These are phyloP conservation scores for Kockovaella imperatae DNA, from an alignment of 768 basidiomycete species.

Conservation along the genomic window DNA sequence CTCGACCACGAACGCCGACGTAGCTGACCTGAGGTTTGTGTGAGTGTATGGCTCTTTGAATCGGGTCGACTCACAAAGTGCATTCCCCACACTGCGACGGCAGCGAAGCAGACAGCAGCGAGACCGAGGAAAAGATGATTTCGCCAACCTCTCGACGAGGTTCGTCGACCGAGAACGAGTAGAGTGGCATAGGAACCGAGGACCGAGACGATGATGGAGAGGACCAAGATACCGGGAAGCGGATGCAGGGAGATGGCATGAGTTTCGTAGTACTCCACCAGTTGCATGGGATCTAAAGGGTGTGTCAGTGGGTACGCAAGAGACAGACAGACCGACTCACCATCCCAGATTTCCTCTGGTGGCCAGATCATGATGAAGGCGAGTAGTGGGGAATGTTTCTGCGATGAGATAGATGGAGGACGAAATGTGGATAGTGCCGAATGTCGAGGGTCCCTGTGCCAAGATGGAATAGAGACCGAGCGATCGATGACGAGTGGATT, in stretches of 20 bases:
- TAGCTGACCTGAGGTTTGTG: too few relatives aligned
- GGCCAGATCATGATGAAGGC: constrained; percentile 26
- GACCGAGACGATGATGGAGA: constrained; percentile 45
- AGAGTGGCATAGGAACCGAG: constrained; percentile 46
- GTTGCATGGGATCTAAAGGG: constrained; percentile 28
- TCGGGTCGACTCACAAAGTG: constrained; percentile 43
- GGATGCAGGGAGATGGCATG: constrained; percentile 36
- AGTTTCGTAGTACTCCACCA: constrained; percentile 33
- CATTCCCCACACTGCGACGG: constrained; percentile 44
- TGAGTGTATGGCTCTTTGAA: too few relatives aligned
- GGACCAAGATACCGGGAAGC: constrained; percentile 40
- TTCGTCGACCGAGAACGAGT: constrained; percentile 40
- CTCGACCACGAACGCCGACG: constrained; percentile 31
- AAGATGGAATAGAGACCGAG: too few relatives aligned
- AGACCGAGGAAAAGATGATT: constrained; percentile 36
- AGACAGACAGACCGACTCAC: constrained; percentile 13
- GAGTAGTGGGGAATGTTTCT: too few relatives aligned
- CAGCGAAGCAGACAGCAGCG: constrained; percentile 39
- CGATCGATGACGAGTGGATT: too few relatives aligned
- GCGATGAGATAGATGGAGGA: too few relatives aligned
- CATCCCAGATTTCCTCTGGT: constrained; percentile 32
- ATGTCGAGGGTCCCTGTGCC: too few relatives aligned
- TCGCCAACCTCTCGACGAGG: constrained; percentile 30
- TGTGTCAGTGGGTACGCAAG: not conserved
- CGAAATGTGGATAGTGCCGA: too few relatives aligned